Evolutionary conservation across 768 basidiomycete genomes (phyloP).

Genomic region (Pilatotrama ljubarskyi): DNA sequence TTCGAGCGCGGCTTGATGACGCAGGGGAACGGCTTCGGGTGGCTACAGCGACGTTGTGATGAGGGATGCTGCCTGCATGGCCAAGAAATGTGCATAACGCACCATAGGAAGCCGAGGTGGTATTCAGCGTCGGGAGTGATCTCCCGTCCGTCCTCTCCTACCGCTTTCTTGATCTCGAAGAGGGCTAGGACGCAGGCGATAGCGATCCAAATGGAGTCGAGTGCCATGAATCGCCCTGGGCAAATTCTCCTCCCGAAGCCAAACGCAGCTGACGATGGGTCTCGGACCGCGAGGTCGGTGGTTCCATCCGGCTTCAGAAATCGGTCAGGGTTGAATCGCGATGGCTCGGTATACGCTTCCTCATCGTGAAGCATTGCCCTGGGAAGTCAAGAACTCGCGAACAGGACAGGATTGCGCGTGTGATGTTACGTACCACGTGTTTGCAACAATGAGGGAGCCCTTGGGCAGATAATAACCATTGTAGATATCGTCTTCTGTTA

Average conservation of each 20-base stretch:
- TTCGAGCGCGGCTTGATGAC: slow-evolving; percentile 27
- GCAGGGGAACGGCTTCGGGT: slow-evolving; percentile 28
- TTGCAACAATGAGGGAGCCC: slow-evolving; percentile 17
- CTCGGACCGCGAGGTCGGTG: slow-evolving; percentile 31
- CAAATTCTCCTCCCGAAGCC: slow-evolving; percentile 37
- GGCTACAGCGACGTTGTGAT: slow-evolving; percentile 8
- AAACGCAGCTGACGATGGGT: slow-evolving; percentile 35
- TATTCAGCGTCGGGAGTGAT: slow-evolving; percentile 37
- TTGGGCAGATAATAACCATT: slow-evolving; percentile 24
- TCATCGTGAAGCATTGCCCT: slow-evolving; percentile 44
- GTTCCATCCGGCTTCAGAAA: slow-evolving; percentile 42
- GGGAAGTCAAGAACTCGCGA: not conserved
- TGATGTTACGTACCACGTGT: slow-evolving; percentile 12
- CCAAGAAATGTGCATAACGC: not conserved
- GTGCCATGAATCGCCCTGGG: slow-evolving; percentile 28
- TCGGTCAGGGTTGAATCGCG: slow-evolving; percentile 40
- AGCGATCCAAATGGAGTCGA: slow-evolving; percentile 27
- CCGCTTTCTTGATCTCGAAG: slow-evolving; percentile 24
- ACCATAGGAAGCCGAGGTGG: slow-evolving; percentile 35
- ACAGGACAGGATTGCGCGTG: not conserved
- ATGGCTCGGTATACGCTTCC: slow-evolving; percentile 35
- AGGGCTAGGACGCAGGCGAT: slow-evolving; percentile 26
- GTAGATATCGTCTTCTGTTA: slow-evolving; percentile 27
- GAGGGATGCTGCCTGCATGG: no score
- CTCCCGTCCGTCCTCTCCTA: slow-evolving; percentile 24